These are phyloP conservation scores for Osmanthus fragrans DNA, from an alignment of 257 asterid genomes.

Conservation along the genomic window DNA sequence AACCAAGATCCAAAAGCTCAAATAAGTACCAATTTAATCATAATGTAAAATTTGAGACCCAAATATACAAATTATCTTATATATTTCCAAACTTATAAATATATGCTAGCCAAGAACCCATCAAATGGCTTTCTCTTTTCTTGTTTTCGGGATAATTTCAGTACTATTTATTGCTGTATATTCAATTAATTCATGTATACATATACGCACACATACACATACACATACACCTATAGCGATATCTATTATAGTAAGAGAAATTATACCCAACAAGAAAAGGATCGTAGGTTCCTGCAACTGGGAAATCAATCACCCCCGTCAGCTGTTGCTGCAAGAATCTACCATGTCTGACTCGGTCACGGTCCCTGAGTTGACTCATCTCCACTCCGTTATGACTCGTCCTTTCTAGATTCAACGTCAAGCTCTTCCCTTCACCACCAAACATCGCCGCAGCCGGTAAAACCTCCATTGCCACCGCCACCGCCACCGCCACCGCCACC, in stretches of 20 bases:
- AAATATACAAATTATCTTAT: neutral
- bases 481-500: too few relatives aligned
- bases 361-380: constrained; percentile 57
- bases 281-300: constrained; percentile 82
- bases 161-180: too few relatives aligned
- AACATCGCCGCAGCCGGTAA: constrained; percentile 31
- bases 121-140: neutral
- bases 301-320: constrained; percentile 78
- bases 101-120: neutral
- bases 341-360: constrained; percentile 71
- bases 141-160: too few relatives aligned
- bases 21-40: constrained; percentile 5
- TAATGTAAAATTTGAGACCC: too few relatives aligned
- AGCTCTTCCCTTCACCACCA: constrained; percentile 42
- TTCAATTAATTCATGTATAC: neutral
- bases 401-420: constrained; percentile 68
- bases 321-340: constrained; percentile 78
- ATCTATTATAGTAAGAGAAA: neutral
- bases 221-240: too few relatives aligned
- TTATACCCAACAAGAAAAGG: constrained; percentile 92
- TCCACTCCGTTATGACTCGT: constrained; percentile 62
- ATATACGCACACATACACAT: neutral
- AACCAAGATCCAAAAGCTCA: constrained; percentile 22
- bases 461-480: constrained; percentile 25
- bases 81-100: neutral